Base-by-base conservation (phyloP, 208 protist species). In the Crithidia sp. region DNA sequence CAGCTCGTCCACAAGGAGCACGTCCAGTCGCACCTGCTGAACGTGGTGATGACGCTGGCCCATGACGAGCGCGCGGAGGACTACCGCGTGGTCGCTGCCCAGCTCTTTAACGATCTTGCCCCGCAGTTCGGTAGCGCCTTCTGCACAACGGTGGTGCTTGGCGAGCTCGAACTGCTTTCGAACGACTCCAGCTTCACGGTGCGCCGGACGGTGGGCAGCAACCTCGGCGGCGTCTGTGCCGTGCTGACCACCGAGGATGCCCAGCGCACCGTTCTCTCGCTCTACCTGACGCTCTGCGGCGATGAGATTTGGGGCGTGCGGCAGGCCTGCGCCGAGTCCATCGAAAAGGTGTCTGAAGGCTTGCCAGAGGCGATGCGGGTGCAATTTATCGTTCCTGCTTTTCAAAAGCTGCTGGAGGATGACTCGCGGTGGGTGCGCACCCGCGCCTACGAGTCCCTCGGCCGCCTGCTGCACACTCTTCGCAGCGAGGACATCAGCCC, bases 281-380 rank as follows among this genome's bases (percentile, higher is more conserved):
- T 98, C 10, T 99, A 93, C 74, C 47, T 97, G 2, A 87, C 68
- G 14, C 87, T 99, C 41, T 98, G 92, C 67, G 74, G 86, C n/a
- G 98, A 99, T 75, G 96, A 99, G 54, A 96, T 98, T 9, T 98
- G 96, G 96, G 96, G 96, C 16, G 97, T 99, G 40, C 95, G 98
- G 7, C 97, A 98, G 84, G 96, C 95, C 8, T 98, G 96, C 72
- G 93, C 90, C 10, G 95, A 98, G 73, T 84, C 81, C 43, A 84
- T 97, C 40, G 89, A 96, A 63, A 76, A 88, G 4, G 70, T 98
- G 8, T 76, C 84, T 36, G 67, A 86, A 41, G 85, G 79, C 10
- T 59, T 98, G 44, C 79, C 86, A 40, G 72, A 80, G 61, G 83
- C 87, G 44, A 83, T 83, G 55, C 87, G 91, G 0, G 74, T 88